Evolutionary conservation across 371 early-diverging fungal species (phyloP).

Genomic region (Batrachochytrium dendrobatidis): DNA sequence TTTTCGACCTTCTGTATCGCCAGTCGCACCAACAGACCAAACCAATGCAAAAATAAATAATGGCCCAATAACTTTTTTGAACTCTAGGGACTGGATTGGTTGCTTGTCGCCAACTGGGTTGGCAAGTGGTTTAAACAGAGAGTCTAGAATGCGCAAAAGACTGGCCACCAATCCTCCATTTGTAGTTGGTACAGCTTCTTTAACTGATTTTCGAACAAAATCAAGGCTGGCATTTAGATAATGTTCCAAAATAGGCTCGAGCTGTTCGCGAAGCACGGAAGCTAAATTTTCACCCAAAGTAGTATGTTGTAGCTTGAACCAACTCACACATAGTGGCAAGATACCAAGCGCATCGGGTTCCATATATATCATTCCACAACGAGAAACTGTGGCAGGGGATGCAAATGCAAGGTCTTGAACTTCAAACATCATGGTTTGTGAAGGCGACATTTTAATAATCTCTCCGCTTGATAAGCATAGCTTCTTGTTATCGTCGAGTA

Average conservation of each 20-base stretch:
- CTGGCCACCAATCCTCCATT: conserved; percentile 40
- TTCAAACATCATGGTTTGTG: conserved; percentile 55
- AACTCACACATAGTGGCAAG: conserved; percentile 38
- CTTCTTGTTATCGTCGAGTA: conserved; percentile 60
- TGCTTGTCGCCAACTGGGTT: conserved; percentile 2
- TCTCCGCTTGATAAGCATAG: conserved; percentile 57
- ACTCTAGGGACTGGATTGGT: conserved; percentile 10
- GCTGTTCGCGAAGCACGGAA: conserved; percentile 15
- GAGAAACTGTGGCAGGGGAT: conserved; percentile 54
- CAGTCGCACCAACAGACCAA: conserved; percentile 50
- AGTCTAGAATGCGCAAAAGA: conserved; percentile 36
- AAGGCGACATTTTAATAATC: conserved; percentile 51
- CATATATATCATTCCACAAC: conserved; percentile 60
- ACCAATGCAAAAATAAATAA: conserved; percentile 45
- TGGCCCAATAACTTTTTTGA: conserved; percentile 38
- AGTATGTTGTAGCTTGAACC: conserved; percentile 31
- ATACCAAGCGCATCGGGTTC: conserved; percentile 53
- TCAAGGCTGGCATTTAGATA: conserved; percentile 32
- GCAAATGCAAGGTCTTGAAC: conserved; percentile 53
- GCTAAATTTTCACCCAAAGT: conserved; percentile 15
- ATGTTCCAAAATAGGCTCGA: conserved; percentile 32
- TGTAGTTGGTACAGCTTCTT: conserved; percentile 44
- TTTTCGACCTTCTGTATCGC: conserved; percentile 37
- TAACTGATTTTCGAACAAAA: conserved; percentile 35
- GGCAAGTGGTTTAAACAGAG: conserved; percentile 24